Evolutionary conservation across 441 rosid species (phyloP), one percentile per base, ranked within the genome.

Genomic region (Capsella rubella): DNA sequence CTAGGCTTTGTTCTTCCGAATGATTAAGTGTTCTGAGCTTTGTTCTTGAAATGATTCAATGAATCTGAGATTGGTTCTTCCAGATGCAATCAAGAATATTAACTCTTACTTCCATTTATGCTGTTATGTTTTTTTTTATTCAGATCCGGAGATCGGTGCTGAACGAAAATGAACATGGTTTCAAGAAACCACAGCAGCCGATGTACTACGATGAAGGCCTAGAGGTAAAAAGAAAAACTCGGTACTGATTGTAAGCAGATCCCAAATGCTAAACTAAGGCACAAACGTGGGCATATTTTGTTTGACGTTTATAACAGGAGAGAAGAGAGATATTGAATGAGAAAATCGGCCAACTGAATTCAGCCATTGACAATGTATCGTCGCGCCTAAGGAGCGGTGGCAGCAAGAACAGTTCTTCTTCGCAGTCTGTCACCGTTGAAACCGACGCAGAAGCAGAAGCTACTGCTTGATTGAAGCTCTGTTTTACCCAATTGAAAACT

Each of bases 281-380:
- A 52, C 21, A 13, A 31, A 56, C n/a, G 18, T n/a, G 40, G 8
- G 15, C 53, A 16, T 49, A 18, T 53, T 35, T 37, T 14, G 47
- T 46, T 46, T 47, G 8, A 4, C 13, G 7, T 18, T 18, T 0
- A 32, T 32, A 32, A 32, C 50, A 67, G 71, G 50, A 67, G 71
- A 52, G 60, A 56, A 85, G 92, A 83, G 85, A 85, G 84, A 85
- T 90, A 40, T 42, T 90, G 87, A 89, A 87, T 75, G 87, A 82
- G 49, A 92, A 92, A 83, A 86, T 89, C 82, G 71, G 85, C 81
- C 97, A 92, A 74, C 89, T 92, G 59, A 92, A 89, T 78, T 82
- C 87, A 76, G 97, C 97, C 50, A 92, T 90, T 35, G 96, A 90
- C 84, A 87, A 87, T 5, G 91, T 90, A 31, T 89, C 96, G 12